Evolutionary conservation across 2,329 filamentous ascomycete genomes (phyloP), one percentile per base, ranked within the genome.

Genomic region (Ceratocystis alfenasii): DNA sequence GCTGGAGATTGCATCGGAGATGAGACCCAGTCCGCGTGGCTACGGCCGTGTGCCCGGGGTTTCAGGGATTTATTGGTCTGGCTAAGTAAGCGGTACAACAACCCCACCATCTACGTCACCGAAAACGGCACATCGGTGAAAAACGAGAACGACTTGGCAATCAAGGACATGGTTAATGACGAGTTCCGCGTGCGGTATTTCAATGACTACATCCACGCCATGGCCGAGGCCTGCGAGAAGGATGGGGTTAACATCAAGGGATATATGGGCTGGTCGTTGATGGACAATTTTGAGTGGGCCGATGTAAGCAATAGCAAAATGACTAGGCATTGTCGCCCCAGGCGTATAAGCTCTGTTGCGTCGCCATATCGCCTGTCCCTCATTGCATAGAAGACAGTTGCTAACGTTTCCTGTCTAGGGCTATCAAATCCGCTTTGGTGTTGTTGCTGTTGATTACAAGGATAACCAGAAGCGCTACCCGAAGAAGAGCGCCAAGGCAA

Each of bases 241-340:
- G 88, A 94, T 71, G 86, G 87, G n/a, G 88, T 91, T 62, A 82
- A 93, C 71, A 87, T 93, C 65, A 80, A 82, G 70, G 89, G 86
- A 3, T 95, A 94, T 76, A 84, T 93, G 78, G 90, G 87, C 17
- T 95, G 90, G 90, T 90, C 87, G 74, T 80, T 95, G 69, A 83
- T 95, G 82, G 90, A 95, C 76, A 93, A 93, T 78, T 93, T 93
- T 72, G 89, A 93, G 76, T 93, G 89, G 89, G 88, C 90, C n/a
- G 90, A 95, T 74, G 66, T 67, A 63, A 65, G 5, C 7, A 41
- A 55, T 28, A 44, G 5, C 45, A 59, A 8, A 28, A 41, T 12
- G 12, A 41, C 36, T 12, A 12, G 36, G 36, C 36, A 41, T 41
- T 4, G 36, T 41, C 36, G 10, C 36, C 10, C 10, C 8, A 41